phyloP scores from a whole-genome alignment of 768 basidiomycete species.

The Hemileccinum rubropunctum region DNA sequence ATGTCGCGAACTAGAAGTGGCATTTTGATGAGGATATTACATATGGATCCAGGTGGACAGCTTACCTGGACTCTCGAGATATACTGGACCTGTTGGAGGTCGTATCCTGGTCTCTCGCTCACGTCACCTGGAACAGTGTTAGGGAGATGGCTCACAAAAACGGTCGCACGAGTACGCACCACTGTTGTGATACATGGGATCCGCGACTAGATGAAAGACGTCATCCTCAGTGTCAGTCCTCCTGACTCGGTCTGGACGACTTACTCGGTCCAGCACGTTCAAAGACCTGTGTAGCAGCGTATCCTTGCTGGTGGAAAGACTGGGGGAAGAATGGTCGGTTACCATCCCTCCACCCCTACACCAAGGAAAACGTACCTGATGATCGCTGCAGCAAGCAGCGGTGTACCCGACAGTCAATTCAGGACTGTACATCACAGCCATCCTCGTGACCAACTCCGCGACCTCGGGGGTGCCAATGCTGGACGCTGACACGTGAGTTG shows the following conservation, averaged over 20 bases:
- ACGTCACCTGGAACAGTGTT: conserved; percentile 55
- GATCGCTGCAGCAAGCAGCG: conserved; percentile 87
- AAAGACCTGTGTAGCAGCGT: conserved; percentile 83
- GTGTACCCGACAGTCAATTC: conserved; percentile 71
- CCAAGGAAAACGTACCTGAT: conserved; percentile 51
- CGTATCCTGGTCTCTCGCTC: conserved; percentile 76
- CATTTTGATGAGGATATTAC: not conserved
- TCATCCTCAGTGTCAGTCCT: not conserved
- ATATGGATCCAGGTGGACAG: not conserved
- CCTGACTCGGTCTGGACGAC: conserved; percentile 10
- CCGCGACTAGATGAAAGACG: conserved; percentile 51
- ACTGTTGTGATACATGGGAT: conserved; percentile 89
- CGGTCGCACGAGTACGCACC: conserved; percentile 37
- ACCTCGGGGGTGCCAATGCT: conserved; percentile 83
- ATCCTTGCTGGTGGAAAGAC: conserved; percentile 82
- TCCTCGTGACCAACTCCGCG: conserved; percentile 67
- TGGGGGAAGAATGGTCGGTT: conserved; percentile 23
- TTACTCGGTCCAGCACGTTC: conserved; percentile 76
- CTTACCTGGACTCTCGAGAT: conserved; percentile 87
- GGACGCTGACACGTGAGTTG: not conserved
- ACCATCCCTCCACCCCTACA: not conserved
- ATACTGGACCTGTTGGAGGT: conserved; percentile 74
- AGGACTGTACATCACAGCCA: conserved; percentile 79
- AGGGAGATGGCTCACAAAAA: not conserved
- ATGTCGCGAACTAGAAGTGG: conserved; percentile 54